Conservation (phyloP, 2,329 filamentous ascomycete species). For the Aspergillus sp. region DNA sequence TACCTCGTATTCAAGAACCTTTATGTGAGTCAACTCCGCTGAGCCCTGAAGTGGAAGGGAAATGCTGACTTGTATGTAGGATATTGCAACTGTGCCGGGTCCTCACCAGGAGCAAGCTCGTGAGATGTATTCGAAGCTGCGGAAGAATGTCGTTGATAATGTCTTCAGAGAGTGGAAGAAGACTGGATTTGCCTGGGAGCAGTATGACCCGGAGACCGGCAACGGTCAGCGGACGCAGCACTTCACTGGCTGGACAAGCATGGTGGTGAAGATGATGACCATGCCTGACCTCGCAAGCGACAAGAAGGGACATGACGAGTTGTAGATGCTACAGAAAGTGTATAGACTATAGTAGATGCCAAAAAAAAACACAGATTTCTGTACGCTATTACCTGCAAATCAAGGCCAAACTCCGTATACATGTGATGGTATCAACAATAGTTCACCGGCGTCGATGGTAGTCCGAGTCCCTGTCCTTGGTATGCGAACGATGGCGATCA, state of each 20-base stretch:
- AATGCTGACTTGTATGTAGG: slow-evolving; percentile 44
- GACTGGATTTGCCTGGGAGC: slow-evolving; percentile 97
- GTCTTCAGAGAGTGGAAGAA: slow-evolving; percentile 84
- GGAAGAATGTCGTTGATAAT: slow-evolving; percentile 83
- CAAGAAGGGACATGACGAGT: slow-evolving; percentile 46
- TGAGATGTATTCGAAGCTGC: slow-evolving; percentile 73
- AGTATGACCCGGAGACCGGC: slow-evolving; percentile 93
- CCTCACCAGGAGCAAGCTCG: slow-evolving; percentile 67
- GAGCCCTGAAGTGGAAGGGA: background rate
- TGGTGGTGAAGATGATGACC: slow-evolving; percentile 95
- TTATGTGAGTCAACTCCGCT: slow-evolving; percentile 56
- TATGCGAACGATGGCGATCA: slow-evolving; percentile 24
- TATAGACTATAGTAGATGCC: slow-evolving; percentile 14
- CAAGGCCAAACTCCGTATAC: slow-evolving; percentile 16
- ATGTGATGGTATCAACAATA: background rate
- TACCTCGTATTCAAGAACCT: slow-evolving; percentile 81
- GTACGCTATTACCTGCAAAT: slow-evolving; percentile 10
- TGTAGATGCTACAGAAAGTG: slow-evolving; percentile 33
- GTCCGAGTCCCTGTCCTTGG: slow-evolving; percentile 26
- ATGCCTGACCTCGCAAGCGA: slow-evolving; percentile 68
- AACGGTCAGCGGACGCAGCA: slow-evolving; percentile 94
- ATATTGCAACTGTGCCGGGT: slow-evolving; percentile 62
- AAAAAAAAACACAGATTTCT: slow-evolving; percentile 5
- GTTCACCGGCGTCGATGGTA: slow-evolving; percentile 25
- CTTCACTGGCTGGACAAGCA: slow-evolving; percentile 98